Evolutionary conservation across 768 basidiomycete species (phyloP).

Genomic region (Leccinum rimulosum): DNA sequence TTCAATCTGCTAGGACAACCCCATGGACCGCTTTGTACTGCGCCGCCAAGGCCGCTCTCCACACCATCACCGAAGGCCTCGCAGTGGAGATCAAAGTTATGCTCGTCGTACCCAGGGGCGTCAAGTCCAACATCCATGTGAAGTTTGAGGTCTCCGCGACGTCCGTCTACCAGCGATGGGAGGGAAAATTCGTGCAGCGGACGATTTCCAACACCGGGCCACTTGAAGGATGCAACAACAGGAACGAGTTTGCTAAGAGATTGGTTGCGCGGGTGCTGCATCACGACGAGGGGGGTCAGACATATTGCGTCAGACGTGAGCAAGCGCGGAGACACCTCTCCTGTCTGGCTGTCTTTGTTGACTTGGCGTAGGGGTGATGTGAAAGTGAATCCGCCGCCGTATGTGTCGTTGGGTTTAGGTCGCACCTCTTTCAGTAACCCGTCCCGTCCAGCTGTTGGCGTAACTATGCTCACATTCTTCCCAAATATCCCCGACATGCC

Average conservation of each 20-base stretch:
- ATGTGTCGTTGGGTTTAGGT: conserved; percentile 48
- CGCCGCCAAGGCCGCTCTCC: conserved; percentile 57
- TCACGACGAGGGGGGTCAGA: too few species aligned
- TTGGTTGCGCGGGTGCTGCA: conserved; percentile 50
- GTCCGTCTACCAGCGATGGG: conserved; percentile 30
- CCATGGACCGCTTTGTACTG: conserved; percentile 68
- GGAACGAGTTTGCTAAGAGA: conserved; percentile 46
- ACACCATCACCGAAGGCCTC: conserved; percentile 59
- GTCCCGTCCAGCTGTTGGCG: too few species aligned
- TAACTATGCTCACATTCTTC: too few species aligned
- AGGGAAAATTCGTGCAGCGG: conserved; percentile 52
- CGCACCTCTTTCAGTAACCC: conserved; percentile 16
- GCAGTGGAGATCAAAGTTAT: conserved; percentile 75
- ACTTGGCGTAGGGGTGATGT: too few species aligned
- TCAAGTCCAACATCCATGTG: conserved; percentile 61
- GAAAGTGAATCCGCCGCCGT: conserved; percentile 45
- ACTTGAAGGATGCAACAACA: conserved; percentile 42
- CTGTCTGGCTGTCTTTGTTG: too few species aligned
- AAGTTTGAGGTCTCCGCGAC: not conserved
- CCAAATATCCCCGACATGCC: too few species aligned
- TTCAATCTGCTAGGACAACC: conserved; percentile 43
- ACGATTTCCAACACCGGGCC: conserved; percentile 23
- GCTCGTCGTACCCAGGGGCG: conserved; percentile 62
- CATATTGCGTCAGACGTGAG: too few species aligned
- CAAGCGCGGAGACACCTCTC: too few species aligned